Evolutionary conservation across 164 flowering plant species (phyloP), one percentile per base, ranked within the genome.

Genomic region (Warburgia ugandensis): DNA sequence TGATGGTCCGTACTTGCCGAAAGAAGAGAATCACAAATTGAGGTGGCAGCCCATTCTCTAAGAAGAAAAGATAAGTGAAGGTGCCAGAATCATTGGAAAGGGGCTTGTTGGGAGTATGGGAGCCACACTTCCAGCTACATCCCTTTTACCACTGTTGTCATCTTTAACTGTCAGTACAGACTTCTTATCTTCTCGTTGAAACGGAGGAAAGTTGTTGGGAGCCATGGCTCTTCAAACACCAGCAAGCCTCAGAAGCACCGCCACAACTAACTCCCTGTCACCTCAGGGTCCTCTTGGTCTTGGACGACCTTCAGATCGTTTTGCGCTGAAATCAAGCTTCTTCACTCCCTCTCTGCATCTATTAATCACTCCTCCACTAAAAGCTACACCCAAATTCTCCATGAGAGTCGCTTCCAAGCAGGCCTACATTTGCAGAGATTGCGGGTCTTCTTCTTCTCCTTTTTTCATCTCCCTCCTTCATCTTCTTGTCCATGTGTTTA

Each of bases 341-440:
- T 61, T 72, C 38, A 63, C 83, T 29, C 63, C 82, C 4, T 77
- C 90, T 16, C 65, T 76, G 26, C 76, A 67, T 5, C 71, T 76
- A 25, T 46, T 76, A 39, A 50, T 64, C n/a, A n/a, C n/a, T n/a
- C n/a, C 28, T 22, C 73, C 53, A 64, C 74, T 33, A 28, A 48
- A 39, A 72, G 45, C 68, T 50, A 62, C 82, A 4, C 79, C 81
- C 0, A 87, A 65, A 50, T 56, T 81, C 69, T 73, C 79, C 39
- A 87, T 81, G 96, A 80, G 96, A 8, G 69, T 67, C 2, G 80
- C 94, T 33, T 72, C 90, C 44, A 87, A 81, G 65, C 86, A 88
- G 60, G 70, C 96, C 66, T 92, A 92, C 54, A 86, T 92, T 50
- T 92, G 96, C 52, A 84, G 91, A 16, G 96, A 92, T 59, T 92